Base-by-base conservation (phyloP, 345 rosid species). In the Linum lewisii region DNA sequence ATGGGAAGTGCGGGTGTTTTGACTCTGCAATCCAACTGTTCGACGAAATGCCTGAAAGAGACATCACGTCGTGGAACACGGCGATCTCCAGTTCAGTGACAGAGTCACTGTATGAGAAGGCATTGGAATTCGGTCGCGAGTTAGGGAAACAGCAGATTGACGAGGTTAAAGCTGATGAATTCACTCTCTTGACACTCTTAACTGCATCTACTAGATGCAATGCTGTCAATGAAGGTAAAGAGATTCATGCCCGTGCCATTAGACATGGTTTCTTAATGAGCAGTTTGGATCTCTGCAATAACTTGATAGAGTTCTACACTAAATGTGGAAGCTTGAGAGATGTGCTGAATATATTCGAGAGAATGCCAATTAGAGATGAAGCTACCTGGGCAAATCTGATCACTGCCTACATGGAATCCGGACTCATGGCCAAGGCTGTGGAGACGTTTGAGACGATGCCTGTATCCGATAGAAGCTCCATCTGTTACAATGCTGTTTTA, bases 351-450 rank as follows among this genome's bases (percentile, higher is more conserved):
- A 53, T 84, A 67, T 83, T 77, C 45, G 78, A 77, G 64, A 76
- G 53, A 67, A 86, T 84, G 86, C 63, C 55, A 4, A 68, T 72
- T 8, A 72, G 74, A 73, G 92, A 88, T 74, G 70, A 77, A 1
- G 59, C 86, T 65, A 86, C 90, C 53, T 81, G 78, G 76, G 88
- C 96, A 0, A 77, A 73, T 71, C 76, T 91, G 85, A 74, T 86
- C 60, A 63, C 63, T 13, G 85, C 88, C 20, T 84, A 82, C 36
- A 81, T 80, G 87, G 83, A 76, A 68, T 86, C 79, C 59, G 92
- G 90, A 24, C 73, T 59, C 59, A 81, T 84, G 26, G 84, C 78
- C 75, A 58, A 60, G 21, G 98, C 95, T 37, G 71, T 79, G 73
- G 78, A 82, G 68, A 51, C 77, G 57, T 88, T 82, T 26, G 66